phyloP scores from a whole-genome alignment of 345 rosid species.

The Citropsis articulata region DNA sequence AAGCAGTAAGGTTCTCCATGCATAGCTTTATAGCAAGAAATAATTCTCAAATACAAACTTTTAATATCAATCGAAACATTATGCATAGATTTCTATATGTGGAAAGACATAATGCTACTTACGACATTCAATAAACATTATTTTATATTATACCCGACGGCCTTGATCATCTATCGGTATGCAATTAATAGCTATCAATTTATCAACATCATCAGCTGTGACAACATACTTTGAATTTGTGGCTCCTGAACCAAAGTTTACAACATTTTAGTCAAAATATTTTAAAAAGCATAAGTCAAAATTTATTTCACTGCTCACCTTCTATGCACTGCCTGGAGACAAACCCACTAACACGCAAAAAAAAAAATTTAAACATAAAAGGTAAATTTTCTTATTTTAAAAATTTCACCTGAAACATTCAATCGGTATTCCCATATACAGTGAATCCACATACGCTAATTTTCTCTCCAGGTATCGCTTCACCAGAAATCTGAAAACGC shows the following conservation, averaged over 20 bases:
- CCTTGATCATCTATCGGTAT: slow-evolving; percentile 99
- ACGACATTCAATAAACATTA: no score
- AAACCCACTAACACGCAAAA: slow-evolving; percentile 48
- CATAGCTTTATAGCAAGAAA: no score
- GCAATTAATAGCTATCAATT: slow-evolving; percentile 89
- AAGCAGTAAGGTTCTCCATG: no score
- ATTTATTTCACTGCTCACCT: slow-evolving; percentile 42
- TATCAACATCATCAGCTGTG: slow-evolving; percentile 97
- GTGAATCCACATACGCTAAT: slow-evolving; percentile 90
- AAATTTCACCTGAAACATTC: slow-evolving; percentile 82
- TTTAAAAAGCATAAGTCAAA: not conserved
- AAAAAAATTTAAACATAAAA: no score
- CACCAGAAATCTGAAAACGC: slow-evolving; percentile 85
- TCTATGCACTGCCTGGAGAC: slow-evolving; percentile 91
- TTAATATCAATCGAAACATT: no score
- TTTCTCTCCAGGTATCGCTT: slow-evolving; percentile 83
- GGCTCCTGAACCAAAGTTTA: slow-evolving; percentile 55
- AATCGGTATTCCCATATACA: slow-evolving; percentile 82
- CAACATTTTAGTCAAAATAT: not conserved
- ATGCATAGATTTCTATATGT: no score
- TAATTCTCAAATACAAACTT: no score
- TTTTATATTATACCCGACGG: no score
- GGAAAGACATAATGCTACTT: no score
- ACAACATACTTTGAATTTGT: slow-evolving; percentile 89
- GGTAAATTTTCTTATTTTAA: not conserved